Percentiles rank a stretch among this genome's conserved stretches.
These are phyloP conservation scores for Euphrasia confusa DNA, from an alignment of 257 asterid species.

Conservation along the genomic window DNA sequence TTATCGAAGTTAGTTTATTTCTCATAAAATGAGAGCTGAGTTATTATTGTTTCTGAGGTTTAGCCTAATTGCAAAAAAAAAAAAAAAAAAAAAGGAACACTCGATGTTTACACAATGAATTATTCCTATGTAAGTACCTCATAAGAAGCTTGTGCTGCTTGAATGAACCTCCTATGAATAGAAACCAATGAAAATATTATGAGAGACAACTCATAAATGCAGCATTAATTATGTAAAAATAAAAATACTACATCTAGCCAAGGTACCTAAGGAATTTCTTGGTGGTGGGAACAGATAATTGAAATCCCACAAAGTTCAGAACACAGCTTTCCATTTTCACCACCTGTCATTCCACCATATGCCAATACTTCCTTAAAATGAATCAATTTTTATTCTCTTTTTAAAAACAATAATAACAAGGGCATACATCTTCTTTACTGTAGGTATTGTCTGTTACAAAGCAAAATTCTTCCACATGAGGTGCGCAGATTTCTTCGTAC, in stretches of 20 bases:
- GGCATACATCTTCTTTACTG: constrained; percentile 73
- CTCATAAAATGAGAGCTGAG: neutral
- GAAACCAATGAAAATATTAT: constrained; percentile 30
- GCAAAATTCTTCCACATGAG: constrained; percentile 92
- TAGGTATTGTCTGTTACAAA: constrained; percentile 90
- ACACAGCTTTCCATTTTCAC: constrained; percentile 72
- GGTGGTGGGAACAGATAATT: constrained; percentile 73
- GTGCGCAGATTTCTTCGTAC: constrained; percentile 95
- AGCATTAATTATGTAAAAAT: constrained; percentile 27
- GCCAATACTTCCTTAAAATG: constrained; percentile 45
- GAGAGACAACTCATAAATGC: constrained; percentile 43
- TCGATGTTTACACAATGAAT: no score
- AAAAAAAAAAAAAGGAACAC: no score
- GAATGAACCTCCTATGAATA: constrained; percentile 82
- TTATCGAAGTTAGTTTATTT: neutral
- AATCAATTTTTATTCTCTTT: neutral
- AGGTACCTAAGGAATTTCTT: constrained; percentile 92
- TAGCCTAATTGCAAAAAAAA: neutral
- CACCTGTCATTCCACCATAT: constrained; percentile 52
- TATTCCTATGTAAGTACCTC: constrained; percentile 36
- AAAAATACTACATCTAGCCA: neutral
- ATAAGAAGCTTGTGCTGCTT: constrained; percentile 88
- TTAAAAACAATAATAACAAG: constrained; percentile 10
- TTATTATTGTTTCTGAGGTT: neutral
- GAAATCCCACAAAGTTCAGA: constrained; percentile 67